These are phyloP conservation scores for Debaryomyces prosopidis DNA, from an alignment of 805 yeast species.

Conservation along the genomic window DNA sequence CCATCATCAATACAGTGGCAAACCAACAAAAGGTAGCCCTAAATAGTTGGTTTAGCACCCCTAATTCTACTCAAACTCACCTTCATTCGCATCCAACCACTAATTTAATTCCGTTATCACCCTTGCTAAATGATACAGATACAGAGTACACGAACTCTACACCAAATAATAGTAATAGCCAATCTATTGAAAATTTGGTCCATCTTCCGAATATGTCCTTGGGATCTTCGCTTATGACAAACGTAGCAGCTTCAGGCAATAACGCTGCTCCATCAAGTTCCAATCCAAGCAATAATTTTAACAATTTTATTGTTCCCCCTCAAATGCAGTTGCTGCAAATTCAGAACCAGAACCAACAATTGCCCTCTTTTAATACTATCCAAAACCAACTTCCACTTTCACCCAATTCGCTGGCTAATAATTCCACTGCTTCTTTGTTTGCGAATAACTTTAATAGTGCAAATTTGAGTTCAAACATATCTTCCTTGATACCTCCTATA, in stretches of 20 bases:
- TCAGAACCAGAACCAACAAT: conserved; percentile 30
- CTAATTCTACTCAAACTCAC: conserved; percentile 2
- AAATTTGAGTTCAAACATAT: neutral
- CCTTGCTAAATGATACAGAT: conserved; percentile 27
- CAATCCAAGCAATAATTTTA: neutral
- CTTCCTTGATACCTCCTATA: conserved; percentile 15
- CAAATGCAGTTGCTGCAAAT: conserved; percentile 20
- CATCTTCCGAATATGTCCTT: conserved; percentile 15
- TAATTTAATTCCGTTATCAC: conserved; percentile 30
- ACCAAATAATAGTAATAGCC: neutral
- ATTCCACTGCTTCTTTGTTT: conserved; percentile 7
- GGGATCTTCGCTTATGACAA: conserved; percentile 2
- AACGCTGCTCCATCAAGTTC: neutral
- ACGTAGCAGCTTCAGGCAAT: neutral
- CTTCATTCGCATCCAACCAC: conserved; percentile 8
- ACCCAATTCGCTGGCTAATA: conserved; percentile 14
- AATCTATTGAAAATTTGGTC: conserved; percentile 11
- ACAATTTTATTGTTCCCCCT: conserved; percentile 16
- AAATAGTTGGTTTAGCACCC: conserved; percentile 10
- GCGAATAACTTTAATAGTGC: conserved; percentile 1
- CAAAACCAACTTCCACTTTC: conserved; percentile 33
- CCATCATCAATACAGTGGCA: neutral
- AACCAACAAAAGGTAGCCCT: conserved; percentile 8
- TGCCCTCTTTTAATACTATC: conserved; percentile 37
- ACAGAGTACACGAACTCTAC: conserved; percentile 12